Evolutionary conservation across 495 filamentous ascomycete species (phyloP), one percentile per base, ranked within the genome.

Genomic region (Clohesyomyces aquaticus): DNA sequence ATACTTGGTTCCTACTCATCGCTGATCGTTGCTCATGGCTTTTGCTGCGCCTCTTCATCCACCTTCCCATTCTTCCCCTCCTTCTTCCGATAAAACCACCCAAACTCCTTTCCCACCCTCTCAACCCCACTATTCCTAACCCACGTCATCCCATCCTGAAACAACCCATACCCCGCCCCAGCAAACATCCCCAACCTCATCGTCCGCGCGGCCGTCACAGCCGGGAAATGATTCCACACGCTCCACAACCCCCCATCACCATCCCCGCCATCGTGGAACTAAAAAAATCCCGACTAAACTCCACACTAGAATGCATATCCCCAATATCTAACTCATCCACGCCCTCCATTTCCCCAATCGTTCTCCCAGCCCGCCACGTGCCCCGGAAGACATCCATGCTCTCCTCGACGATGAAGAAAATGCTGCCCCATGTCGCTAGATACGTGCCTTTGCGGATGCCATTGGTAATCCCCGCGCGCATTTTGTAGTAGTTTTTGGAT

Each of bases 401-500:
- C 73, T 93, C 88, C 74, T 98, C 94, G 61, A 91, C 83, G 1
- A 83, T 76, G 59, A 93, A 84, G 80, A 96, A 85, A 68, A 85
- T 72, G 63, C 80, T 76, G 55, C 83, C 79, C 88, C 91, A 84
- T 51, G 85, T 76, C 16, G 80, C 82, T 14, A 96, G 72, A 69
- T 82, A 88, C n/a, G 75, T 71, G 3, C 89, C 93, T 83, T 91
- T 87, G 68, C 83, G 87, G 42, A 89, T 55, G 0, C 91, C 95
- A 71, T 92, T 90, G 65, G 82, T 83, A 12, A 93, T 75, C 0
- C 87, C 94, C 1, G 89, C 90, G 11, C 87, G 81, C 50, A 87
- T 82, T 4, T 87, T 77, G 59, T 89, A 83, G 77, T 98, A 97
- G 73, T 96, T 97, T 77, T 98, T 98, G 69, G 85, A 90, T 76